These are phyloP conservation scores for Gossypium schwendimanii DNA, from an alignment of 441 rosid genomes.

Conservation along the genomic window DNA sequence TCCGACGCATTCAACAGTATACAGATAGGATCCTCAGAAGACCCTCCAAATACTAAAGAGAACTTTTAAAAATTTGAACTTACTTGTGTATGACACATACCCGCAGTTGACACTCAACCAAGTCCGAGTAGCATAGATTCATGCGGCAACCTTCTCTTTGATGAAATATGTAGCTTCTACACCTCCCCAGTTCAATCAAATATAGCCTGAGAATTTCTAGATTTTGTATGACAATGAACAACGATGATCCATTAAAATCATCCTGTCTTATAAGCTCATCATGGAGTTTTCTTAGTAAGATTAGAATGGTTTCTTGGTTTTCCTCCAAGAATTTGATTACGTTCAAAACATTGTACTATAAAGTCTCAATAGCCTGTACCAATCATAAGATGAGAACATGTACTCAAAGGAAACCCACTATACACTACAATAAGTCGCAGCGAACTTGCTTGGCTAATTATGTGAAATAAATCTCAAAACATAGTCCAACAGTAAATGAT, in stretches of 20 bases:
- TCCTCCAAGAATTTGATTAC: not conserved
- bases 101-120: not conserved
- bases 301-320: not conserved
- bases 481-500: not conserved
- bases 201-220: not conserved
- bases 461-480: not conserved
- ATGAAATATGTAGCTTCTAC: not conserved
- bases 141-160: not conserved
- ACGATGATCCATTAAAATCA: not conserved
- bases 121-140: not conserved
- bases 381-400: not conserved
- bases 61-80: not conserved
- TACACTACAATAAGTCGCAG: not conserved
- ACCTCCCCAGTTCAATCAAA: conserved; percentile 6
- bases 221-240: not conserved
- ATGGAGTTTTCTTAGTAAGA: not conserved
- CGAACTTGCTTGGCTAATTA: not conserved
- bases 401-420: not conserved
- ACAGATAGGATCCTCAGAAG: too few relatives aligned
- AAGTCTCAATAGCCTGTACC: not conserved
- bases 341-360: not conserved
- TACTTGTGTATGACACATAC: not conserved
- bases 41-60: too few relatives aligned
- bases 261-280: not conserved
- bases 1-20: too few relatives aligned